Evolutionary conservation across 768 basidiomycete genomes (phyloP).

Genomic region (Exsudoporus frostii): DNA sequence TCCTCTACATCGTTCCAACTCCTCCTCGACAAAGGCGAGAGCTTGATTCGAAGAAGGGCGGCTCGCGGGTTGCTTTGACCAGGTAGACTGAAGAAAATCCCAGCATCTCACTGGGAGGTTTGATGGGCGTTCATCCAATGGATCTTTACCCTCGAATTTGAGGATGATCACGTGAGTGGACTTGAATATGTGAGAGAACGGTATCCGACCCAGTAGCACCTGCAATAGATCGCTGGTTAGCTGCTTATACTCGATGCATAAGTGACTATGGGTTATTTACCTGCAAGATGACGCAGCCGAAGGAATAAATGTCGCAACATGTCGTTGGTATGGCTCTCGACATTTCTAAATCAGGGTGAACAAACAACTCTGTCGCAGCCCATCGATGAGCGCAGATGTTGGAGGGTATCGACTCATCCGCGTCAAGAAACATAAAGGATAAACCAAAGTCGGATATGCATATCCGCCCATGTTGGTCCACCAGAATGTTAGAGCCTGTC

Average conservation of each 20-base stretch:
- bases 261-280: background rate
- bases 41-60: constrained; percentile 11
- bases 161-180: constrained; percentile 13
- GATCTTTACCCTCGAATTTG: constrained; percentile 14
- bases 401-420: constrained; percentile 2
- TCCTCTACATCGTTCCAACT: background rate
- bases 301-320: constrained; percentile 10
- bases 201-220: constrained; percentile 13
- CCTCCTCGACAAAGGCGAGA: constrained; percentile 1
- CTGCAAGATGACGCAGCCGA: constrained; percentile 13
- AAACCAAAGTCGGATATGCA: constrained; percentile 17
- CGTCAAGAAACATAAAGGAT: background rate
- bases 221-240: background rate
- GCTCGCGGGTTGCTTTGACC: constrained; percentile 4
- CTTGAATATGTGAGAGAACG: constrained; percentile 5
- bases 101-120: background rate
- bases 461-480: constrained; percentile 1
- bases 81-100: constrained; percentile 11
- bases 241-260: background rate
- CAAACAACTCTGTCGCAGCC: constrained; percentile 11
- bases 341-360: constrained; percentile 7
- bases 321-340: constrained; percentile 3
- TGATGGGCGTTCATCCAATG: constrained; percentile 11
- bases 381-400: constrained; percentile 7
- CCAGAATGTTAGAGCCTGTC: constrained; percentile 13